Base-by-base conservation (phyloP, 805 yeast species). In the Hanseniaspora mollemarum region DNA sequence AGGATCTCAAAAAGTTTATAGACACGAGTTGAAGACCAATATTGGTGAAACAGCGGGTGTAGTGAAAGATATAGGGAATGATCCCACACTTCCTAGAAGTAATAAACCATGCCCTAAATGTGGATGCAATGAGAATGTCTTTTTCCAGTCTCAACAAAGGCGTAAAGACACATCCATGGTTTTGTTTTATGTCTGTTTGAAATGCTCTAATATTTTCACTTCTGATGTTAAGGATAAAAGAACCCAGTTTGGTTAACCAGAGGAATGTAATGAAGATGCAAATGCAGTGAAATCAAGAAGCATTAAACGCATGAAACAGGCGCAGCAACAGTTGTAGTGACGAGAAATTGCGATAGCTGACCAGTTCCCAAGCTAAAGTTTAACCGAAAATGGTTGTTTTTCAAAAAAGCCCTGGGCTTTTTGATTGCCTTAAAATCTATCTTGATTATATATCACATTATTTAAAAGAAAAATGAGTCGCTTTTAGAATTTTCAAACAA, bases 71-170 rank as follows among this genome's bases (percentile, higher is more conserved):
- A 84, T 92, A 57, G 96, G 96, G 0, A 73, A 81, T 22, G 99
- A 92, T 67, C 97, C 97, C n/a, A 92, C 98, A 2, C 79, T 92
- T 62, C 99, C 99, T 51, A 74, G 96, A 57, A 83, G 95, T 1
- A 92, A 90, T 65, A 85, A 85, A 62, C 88, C 84, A 59, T 92
- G 99, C 66, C 95, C 96, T 2, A 73, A 75, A 50, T 92, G 99
- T 67, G 81, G 77, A 58, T 82, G 83, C 54, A 78, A 80, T 56
- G 95, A 88, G 58, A 86, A 95, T 67, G 98, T 92, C 36, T 92
- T 92, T 64, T 92, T 92, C 75, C 98, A 92, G 68, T 80, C 92
- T 24, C 99, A 92, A 65, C 96, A 92, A 67, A 78, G 88, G 60
- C 76, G 96, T 52, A 87, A 86, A 46, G 98, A 92, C 64, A 92